A percentile compares a stretch with the other conserved stretches of the same genome.
Evolutionary conservation across 2,329 filamentous ascomycete genomes (phyloP).

Genomic region (Talaromyces verruculosus): DNA sequence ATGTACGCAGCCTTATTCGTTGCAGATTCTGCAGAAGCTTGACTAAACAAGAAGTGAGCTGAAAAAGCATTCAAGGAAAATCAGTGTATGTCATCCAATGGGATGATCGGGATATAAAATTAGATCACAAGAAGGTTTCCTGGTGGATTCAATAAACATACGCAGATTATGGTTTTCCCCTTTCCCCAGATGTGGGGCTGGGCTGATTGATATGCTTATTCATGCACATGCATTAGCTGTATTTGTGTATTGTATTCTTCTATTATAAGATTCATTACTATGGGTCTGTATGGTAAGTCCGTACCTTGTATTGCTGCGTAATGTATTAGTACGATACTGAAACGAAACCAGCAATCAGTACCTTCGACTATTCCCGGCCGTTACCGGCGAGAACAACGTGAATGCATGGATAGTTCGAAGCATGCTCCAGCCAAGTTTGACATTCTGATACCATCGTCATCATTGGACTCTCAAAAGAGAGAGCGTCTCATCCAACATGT

Average conservation of each 20-base stretch:
- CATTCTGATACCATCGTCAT: neutral
- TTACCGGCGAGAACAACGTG: neutral
- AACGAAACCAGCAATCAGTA: neutral
- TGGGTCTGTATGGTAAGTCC: neutral
- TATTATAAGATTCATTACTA: neutral
- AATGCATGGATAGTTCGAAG: neutral
- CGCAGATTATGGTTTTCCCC: neutral
- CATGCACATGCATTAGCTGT: slow-evolving; percentile 11
- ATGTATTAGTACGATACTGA: neutral
- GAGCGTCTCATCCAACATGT: neutral
- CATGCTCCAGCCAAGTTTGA: neutral
- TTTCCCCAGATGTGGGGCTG: neutral
- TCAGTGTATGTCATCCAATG: neutral
- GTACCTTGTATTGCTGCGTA: rapidly evolving
- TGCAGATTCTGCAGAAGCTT: neutral
- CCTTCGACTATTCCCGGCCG: neutral
- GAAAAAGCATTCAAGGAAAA: neutral
- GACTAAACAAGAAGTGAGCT: neutral
- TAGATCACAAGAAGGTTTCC: neutral
- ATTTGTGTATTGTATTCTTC: neutral
- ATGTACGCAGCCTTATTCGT: neutral
- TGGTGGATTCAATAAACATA: neutral
- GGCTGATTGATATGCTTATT: slow-evolving; percentile 2
- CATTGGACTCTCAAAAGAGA: neutral
- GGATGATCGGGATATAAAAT: neutral